Conservation (phyloP, 2,329 filamentous ascomycete genomes). For the Ceratocystis variospora region DNA sequence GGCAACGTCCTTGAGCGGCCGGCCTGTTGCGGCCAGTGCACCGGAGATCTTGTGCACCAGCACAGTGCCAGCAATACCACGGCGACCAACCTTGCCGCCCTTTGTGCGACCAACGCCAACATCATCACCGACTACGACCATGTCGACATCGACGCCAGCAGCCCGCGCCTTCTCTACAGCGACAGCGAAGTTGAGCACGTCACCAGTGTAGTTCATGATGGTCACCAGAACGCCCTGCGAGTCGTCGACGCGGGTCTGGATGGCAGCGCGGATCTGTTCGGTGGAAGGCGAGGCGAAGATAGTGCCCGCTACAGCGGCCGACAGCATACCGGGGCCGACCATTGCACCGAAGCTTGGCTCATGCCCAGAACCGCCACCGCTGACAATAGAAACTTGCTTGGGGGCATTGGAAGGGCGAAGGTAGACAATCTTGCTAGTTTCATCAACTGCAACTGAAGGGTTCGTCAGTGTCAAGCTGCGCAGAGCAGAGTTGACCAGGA, state of each 20-base stretch:
- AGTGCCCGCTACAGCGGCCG: conserved; percentile 70
- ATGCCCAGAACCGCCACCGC: conserved; percentile 79
- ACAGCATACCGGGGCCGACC: conserved; percentile 68
- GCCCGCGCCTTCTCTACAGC: conserved; percentile 84
- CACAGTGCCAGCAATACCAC: conserved; percentile 84
- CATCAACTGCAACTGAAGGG: conserved; percentile 66
- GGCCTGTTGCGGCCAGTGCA: conserved; percentile 61
- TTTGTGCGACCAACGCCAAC: conserved; percentile 71
- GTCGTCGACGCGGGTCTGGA: conserved; percentile 57
- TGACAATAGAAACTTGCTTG: conserved; percentile 67
- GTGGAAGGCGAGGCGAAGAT: conserved; percentile 74
- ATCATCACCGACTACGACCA: conserved; percentile 86
- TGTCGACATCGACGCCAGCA: conserved; percentile 62
- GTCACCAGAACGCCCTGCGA: conserved; percentile 70
- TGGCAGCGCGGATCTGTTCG: conserved; percentile 67
- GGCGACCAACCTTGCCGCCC: conserved; percentile 80
- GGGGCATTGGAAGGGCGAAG: conserved; percentile 40
- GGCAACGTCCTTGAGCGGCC: conserved; percentile 54
- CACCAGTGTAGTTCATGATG: conserved; percentile 90
- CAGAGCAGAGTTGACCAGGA: conserved; percentile 65
- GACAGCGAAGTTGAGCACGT: conserved; percentile 85
- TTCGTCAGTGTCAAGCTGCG: conserved; percentile 69
- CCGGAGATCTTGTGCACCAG: conserved; percentile 84
- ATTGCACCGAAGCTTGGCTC: conserved; percentile 79
- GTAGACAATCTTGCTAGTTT: conserved; percentile 72